These are phyloP conservation scores for Aspergillus jensenii DNA, from an alignment of 2,329 filamentous ascomycete species.

Conservation along the genomic window DNA sequence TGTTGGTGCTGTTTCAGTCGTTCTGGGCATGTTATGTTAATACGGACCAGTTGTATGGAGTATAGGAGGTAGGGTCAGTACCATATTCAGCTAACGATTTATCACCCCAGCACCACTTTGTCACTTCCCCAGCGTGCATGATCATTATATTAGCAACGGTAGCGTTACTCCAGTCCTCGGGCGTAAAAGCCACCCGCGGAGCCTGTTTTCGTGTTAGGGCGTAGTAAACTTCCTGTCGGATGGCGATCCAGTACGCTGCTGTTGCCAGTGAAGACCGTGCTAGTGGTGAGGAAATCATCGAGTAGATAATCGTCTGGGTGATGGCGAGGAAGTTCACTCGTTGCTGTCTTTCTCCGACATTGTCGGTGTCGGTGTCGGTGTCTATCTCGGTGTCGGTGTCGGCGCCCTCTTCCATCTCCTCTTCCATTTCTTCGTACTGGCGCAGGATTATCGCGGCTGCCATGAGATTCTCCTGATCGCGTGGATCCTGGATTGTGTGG, in stretches of 20 bases:
- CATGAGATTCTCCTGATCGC: constrained; percentile 26
- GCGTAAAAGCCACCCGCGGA: constrained; percentile 15
- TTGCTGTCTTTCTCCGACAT: background rate
- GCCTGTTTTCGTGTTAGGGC: constrained; percentile 19
- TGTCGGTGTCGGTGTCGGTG: background rate
- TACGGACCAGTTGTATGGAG: no score
- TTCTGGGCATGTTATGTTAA: background rate
- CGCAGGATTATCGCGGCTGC: constrained; percentile 25
- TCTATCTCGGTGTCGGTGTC: constrained; percentile 16
- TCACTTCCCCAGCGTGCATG: constrained; percentile 21
- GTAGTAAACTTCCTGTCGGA: constrained; percentile 27
- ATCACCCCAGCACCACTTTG: constrained; percentile 21
- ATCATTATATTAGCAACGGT: constrained; percentile 20
- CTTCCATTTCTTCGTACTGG: constrained; percentile 28
- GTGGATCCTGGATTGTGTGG: constrained; percentile 15
- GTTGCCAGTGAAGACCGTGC: constrained; percentile 17
- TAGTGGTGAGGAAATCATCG: constrained; percentile 19
- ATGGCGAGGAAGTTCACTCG: constrained; percentile 24
- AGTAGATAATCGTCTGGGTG: constrained; percentile 24
- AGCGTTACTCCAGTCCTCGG: constrained; percentile 7
- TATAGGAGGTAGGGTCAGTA: background rate
- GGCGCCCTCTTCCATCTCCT: constrained; percentile 27
- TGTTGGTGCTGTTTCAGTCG: background rate
- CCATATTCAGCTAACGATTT: constrained; percentile 14
- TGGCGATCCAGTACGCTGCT: constrained; percentile 25